Conservation (phyloP, 2,329 filamentous ascomycete genomes). For the Lasiodiplodia sp. region DNA sequence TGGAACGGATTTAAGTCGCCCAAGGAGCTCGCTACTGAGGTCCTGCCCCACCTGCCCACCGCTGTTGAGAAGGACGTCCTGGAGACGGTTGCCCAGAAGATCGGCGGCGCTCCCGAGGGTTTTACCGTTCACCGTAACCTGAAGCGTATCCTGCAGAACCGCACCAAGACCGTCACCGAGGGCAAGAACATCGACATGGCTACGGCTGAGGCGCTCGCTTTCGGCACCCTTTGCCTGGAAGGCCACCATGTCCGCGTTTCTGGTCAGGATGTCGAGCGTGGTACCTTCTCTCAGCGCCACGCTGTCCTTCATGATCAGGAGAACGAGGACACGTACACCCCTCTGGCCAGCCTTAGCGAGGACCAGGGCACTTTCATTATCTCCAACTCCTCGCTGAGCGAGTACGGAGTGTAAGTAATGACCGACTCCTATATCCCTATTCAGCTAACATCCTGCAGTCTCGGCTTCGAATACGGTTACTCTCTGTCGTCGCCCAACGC, state of each 20-base stretch:
- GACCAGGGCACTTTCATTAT: conserved; percentile 97
- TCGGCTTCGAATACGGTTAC: conserved; percentile 99
- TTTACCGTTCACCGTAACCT: conserved; percentile 94
- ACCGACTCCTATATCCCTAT: not conserved
- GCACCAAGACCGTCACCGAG: conserved; percentile 90
- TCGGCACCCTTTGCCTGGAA: conserved; percentile 88
- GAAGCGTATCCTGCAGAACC: conserved; percentile 89
- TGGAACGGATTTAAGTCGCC: conserved; percentile 99
- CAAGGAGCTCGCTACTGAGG: conserved; percentile 94
- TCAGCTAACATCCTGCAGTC: conserved; percentile 56
- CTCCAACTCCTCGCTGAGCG: conserved; percentile 88
- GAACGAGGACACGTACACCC: conserved; percentile 90
- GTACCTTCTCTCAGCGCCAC: conserved; percentile 98
- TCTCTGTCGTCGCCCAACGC: conserved; percentile 96
- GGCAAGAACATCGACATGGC: conserved; percentile 98
- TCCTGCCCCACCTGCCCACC: conserved; percentile 89
- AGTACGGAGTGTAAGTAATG: conserved; percentile 68
- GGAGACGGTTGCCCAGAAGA: conserved; percentile 81
- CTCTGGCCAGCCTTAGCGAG: conserved; percentile 85
- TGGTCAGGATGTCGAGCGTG: conserved; percentile 98
- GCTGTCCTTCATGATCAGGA: conserved; percentile 98
- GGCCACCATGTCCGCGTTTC: conserved; percentile 97
- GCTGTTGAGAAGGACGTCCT: conserved; percentile 76
- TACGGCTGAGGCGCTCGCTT: conserved; percentile 93
- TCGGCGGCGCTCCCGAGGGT: conserved; percentile 79